Percentiles rank a stretch among this genome's conserved stretches.
These are phyloP conservation scores for Rhizophora apiculata DNA, from an alignment of 345 rosid species.

Conservation along the genomic window DNA sequence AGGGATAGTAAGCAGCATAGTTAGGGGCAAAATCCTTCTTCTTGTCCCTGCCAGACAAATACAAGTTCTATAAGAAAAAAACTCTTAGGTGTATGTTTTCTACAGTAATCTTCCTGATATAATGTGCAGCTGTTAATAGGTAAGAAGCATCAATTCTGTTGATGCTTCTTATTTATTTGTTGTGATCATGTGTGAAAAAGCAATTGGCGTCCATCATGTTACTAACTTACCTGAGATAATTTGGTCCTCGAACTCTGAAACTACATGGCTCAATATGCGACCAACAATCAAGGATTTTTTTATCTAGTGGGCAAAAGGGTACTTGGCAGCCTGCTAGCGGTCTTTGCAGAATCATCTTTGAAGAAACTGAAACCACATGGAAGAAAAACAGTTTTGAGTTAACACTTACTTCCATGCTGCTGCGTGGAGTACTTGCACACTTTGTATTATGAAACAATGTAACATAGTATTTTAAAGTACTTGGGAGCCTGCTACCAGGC, in stretches of 20 bases:
- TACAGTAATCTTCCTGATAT: neutral
- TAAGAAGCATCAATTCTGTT: neutral
- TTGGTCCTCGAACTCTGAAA: conserved; percentile 62
- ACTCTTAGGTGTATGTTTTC: neutral
- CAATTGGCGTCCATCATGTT: neutral
- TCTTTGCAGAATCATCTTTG: conserved; percentile 62
- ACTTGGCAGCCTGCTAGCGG: conserved; percentile 74
- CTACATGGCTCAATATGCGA: conserved; percentile 57
- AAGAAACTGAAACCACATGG: conserved; percentile 52
- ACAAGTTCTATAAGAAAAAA: neutral
- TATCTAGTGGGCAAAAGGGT: conserved; percentile 59
- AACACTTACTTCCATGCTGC: neutral
- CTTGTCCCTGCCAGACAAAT: conserved; percentile 64
- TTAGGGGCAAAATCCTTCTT: conserved; percentile 80
- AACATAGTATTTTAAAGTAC: conserved; percentile 20
- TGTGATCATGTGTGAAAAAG: neutral
- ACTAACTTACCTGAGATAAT: conserved; percentile 50
- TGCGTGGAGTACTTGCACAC: too few relatives aligned
- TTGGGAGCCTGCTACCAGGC: conserved; percentile 72
- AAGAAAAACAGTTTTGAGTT: neutral
- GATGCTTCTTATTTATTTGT: too few relatives aligned
- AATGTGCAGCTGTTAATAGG: neutral
- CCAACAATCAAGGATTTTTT: conserved; percentile 75
- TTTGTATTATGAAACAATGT: too few relatives aligned
- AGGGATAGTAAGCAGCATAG: conserved; percentile 84